These are phyloP conservation scores for Myrica gale DNA, from an alignment of 306 rosid species.

Conservation along the genomic window DNA sequence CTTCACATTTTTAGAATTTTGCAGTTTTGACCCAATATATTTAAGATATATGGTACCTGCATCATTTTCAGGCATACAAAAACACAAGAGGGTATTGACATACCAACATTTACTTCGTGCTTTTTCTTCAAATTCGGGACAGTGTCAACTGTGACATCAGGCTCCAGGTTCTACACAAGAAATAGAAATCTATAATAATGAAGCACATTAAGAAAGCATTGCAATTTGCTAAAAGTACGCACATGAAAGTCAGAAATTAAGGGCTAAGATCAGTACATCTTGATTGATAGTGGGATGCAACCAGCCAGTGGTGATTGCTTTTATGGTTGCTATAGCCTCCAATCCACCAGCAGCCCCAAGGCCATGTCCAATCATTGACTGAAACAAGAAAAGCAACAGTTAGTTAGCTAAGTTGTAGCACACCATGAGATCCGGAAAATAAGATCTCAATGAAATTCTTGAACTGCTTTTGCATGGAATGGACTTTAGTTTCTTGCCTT, in stretches of 20 bases:
- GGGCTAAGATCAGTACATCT: slow-evolving; percentile 35
- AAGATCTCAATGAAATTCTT: background rate
- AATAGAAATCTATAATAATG: background rate
- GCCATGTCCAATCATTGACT: slow-evolving; percentile 83
- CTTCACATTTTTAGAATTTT: background rate
- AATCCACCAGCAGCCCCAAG: slow-evolving; percentile 81
- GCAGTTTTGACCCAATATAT: background rate
- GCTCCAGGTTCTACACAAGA: slow-evolving; percentile 55
- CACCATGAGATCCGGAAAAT: background rate
- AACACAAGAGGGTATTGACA: slow-evolving; percentile 15
- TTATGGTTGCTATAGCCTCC: slow-evolving; percentile 73
- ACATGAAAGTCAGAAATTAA: background rate
- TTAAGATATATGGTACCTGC: background rate
- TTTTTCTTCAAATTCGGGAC: slow-evolving; percentile 63
- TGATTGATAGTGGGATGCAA: slow-evolving; percentile 75
- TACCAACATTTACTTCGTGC: slow-evolving; percentile 76
- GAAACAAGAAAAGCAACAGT: slow-evolving; percentile 10
- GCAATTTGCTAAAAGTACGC: background rate
- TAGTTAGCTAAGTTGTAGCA: background rate
- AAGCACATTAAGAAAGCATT: background rate
- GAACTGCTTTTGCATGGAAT: background rate
- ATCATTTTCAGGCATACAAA: background rate
- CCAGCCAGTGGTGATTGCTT: slow-evolving; percentile 73
- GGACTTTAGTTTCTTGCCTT: slow-evolving; percentile 42
- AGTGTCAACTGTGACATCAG: slow-evolving; percentile 60